Percentiles rank a stretch among this genome's conserved stretches.
These are phyloP conservation scores for Lagenaria siceraria DNA, from an alignment of 306 rosid species.

Conservation along the genomic window DNA sequence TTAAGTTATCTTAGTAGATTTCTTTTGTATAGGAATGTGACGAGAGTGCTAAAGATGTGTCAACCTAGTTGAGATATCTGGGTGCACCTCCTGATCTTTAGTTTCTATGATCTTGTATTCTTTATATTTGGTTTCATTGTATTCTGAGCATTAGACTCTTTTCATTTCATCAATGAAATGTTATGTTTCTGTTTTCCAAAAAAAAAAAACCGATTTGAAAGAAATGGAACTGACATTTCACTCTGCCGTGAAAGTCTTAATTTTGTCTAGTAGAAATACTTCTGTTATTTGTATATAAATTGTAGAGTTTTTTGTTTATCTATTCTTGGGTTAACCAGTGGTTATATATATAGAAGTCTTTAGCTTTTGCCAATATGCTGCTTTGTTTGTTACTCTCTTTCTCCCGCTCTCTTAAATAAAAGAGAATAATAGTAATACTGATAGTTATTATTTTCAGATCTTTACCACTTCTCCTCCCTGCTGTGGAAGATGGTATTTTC, in stretches of 20 bases:
- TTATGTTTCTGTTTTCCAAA: no score
- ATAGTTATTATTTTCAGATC: conserved; percentile 37
- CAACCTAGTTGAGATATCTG: no score
- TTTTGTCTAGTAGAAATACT: not conserved
- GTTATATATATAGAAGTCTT: not conserved
- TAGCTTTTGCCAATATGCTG: not conserved
- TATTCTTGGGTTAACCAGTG: not conserved
- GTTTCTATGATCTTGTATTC: no score
- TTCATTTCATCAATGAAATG: no score
- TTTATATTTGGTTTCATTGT: no score
- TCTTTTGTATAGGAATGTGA: no score
- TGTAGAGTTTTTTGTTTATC: not conserved
- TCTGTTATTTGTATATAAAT: not conserved
- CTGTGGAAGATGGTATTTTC: conserved; percentile 95
- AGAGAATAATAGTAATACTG: not conserved
- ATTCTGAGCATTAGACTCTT: no score
- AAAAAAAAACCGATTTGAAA: no score
- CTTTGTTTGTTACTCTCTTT: not conserved
- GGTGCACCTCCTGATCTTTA: no score
- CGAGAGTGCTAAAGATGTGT: no score
- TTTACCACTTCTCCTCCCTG: conserved; percentile 88
- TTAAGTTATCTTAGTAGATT: no score
- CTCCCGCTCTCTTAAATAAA: not conserved
- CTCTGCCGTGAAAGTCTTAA: not conserved
- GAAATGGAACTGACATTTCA: not conserved